phyloP scores from a whole-genome alignment of 2,329 filamentous ascomycete species.

The Nemania sp. region DNA sequence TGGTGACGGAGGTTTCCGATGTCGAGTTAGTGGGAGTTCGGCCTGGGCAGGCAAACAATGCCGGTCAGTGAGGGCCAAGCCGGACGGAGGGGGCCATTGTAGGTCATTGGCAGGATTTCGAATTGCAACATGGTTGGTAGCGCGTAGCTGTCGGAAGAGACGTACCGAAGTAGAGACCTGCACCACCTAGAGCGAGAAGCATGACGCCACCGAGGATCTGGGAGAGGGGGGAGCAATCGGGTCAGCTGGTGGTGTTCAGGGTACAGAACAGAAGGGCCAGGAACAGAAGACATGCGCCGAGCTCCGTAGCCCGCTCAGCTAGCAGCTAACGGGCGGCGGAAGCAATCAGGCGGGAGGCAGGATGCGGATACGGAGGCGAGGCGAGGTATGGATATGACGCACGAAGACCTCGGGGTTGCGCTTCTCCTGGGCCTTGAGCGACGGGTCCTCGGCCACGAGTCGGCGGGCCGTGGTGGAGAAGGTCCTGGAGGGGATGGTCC shows the following conservation, averaged over 20 bases:
- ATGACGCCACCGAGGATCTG: constrained; percentile 92
- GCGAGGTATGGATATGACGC: constrained; percentile 40
- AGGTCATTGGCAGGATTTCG: too few relatives aligned
- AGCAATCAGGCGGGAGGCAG: neutral
- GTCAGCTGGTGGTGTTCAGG: constrained; percentile 25
- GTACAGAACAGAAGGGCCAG: too few relatives aligned
- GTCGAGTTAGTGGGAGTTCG: constrained; percentile 82
- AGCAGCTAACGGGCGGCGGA: neutral
- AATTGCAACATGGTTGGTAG: too few relatives aligned
- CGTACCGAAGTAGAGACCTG: constrained; percentile 86
- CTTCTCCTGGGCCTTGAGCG: constrained; percentile 63
- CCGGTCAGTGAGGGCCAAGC: neutral
- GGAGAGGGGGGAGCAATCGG: constrained; percentile 9
- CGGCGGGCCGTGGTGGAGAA: constrained; percentile 60
- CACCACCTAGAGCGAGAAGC: constrained; percentile 83
- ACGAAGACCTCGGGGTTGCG: constrained; percentile 55
- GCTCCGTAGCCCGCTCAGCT: neutral
- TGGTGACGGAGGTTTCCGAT: constrained; percentile 77
- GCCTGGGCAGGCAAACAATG: constrained; percentile 47
- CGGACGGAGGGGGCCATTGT: too few relatives aligned
- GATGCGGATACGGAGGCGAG: neutral
- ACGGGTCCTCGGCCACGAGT: constrained; percentile 46
- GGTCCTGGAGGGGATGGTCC: constrained; percentile 37
- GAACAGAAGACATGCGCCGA: neutral
- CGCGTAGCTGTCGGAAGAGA: constrained; percentile 3